These are phyloP conservation scores for Dionaea muscipula DNA, from an alignment of 179 eudicot genomes.

Conservation along the genomic window DNA sequence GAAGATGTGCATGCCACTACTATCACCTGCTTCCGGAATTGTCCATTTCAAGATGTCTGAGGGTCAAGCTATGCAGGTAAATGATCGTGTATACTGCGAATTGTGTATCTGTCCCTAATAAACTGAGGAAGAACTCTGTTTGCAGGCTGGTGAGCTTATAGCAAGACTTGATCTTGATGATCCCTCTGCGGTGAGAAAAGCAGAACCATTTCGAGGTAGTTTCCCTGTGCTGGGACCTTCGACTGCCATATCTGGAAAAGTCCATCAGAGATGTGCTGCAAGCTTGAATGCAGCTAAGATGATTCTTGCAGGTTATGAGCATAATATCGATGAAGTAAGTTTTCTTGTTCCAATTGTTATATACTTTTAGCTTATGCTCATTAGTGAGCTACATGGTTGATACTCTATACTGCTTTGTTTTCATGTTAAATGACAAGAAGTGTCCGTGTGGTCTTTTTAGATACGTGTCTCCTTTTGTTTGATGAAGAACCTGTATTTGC, in stretches of 20 bases:
- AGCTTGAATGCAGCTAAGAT: slow-evolving; percentile 82
- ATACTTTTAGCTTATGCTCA: background rate
- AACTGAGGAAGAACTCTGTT: background rate
- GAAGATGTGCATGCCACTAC: slow-evolving; percentile 99
- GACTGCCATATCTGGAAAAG: slow-evolving; percentile 95
- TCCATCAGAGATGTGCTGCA: slow-evolving; percentile 93
- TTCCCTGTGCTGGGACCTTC: slow-evolving; percentile 82
- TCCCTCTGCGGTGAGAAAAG: slow-evolving; percentile 98
- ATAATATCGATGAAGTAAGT: slow-evolving; percentile 83
- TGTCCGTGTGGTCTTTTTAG: too few relatives aligned
- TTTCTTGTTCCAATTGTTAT: slow-evolving; percentile 4
- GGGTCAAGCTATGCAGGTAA: slow-evolving; percentile 99
- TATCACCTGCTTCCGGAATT: slow-evolving; percentile 89
- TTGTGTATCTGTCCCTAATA: background rate
- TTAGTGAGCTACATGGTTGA: background rate
- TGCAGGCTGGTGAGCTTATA: slow-evolving; percentile 90
- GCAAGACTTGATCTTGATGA: slow-evolving; percentile 93
- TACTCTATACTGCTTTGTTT: background rate
- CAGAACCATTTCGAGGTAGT: slow-evolving; percentile 84
- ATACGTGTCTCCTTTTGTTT: too few relatives aligned
- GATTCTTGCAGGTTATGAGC: slow-evolving; percentile 96
- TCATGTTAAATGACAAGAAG: background rate
- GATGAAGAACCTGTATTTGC: background rate
- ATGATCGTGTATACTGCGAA: background rate
- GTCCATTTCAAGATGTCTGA: slow-evolving; percentile 78